These are phyloP conservation scores for Phytophthora meadii DNA, from an alignment of 352 stramenopile genomes.

Conservation along the genomic window DNA sequence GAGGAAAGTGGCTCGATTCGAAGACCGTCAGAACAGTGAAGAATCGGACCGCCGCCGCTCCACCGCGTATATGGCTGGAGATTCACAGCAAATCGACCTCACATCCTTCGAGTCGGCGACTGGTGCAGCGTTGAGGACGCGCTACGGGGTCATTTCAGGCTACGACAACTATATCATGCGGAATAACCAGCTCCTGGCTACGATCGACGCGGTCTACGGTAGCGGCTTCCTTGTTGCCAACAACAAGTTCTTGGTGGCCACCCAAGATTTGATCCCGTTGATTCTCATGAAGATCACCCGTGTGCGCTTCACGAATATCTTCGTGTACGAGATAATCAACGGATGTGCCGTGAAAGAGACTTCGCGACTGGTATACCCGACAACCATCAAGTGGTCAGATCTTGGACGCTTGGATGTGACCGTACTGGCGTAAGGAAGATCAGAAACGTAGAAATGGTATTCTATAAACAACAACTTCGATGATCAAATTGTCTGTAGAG, in stretches of 20 bases:
- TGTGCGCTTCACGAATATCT: slow-evolving; percentile 50
- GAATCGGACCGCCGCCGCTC: background rate
- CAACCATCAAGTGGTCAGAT: slow-evolving; percentile 38
- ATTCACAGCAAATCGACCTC: slow-evolving; percentile 23
- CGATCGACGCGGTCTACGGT: slow-evolving; percentile 49
- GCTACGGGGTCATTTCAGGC: slow-evolving; percentile 28
- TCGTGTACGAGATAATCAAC: slow-evolving; percentile 44
- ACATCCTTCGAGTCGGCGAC: slow-evolving; percentile 41
- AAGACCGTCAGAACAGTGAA: slow-evolving; percentile 5
- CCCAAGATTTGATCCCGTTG: slow-evolving; percentile 40
- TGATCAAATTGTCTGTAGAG: too few relatives aligned
- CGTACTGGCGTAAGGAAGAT: slow-evolving; percentile 20
- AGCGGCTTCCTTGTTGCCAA: slow-evolving; percentile 53
- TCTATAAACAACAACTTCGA: background rate
- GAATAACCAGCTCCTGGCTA: slow-evolving; percentile 39
- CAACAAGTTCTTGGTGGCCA: slow-evolving; percentile 44
- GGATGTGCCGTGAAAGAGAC: slow-evolving; percentile 38
- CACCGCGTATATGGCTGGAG: slow-evolving; percentile 7
- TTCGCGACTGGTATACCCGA: slow-evolving; percentile 38
- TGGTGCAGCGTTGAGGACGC: slow-evolving; percentile 29
- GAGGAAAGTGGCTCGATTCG: slow-evolving; percentile 23
- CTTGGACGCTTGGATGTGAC: slow-evolving; percentile 32
- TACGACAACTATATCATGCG: slow-evolving; percentile 44
- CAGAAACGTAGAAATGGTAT: background rate
- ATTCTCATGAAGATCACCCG: slow-evolving; percentile 49